These are phyloP conservation scores for Pyricularia pennisetigena DNA, from an alignment of 2,329 filamentous ascomycete genomes.

Conservation along the genomic window DNA sequence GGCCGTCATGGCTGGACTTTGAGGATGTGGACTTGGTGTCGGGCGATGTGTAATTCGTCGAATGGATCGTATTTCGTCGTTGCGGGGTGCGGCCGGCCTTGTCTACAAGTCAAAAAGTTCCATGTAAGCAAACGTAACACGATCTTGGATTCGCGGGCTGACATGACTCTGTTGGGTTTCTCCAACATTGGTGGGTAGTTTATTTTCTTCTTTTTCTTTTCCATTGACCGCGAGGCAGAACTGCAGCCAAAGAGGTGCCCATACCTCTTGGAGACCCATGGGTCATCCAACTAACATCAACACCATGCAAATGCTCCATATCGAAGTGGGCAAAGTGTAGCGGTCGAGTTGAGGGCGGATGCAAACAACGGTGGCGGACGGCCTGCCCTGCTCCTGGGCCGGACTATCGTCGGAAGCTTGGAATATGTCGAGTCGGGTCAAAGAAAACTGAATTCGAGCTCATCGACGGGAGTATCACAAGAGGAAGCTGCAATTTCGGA, in stretches of 20 bases:
- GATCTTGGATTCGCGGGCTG: too few species aligned
- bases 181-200: background rate
- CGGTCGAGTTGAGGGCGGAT: background rate
- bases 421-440: background rate
- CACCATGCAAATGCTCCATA: slow-evolving; percentile 74
- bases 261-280: slow-evolving; percentile 78
- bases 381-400: background rate
- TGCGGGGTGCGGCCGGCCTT: slow-evolving; percentile 14
- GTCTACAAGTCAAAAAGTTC: slow-evolving; percentile 13
- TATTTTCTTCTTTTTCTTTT: background rate
- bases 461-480: background rate
- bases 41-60: slow-evolving; percentile 5
- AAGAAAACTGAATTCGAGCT: background rate
- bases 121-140: background rate
- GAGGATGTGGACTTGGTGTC: slow-evolving; percentile 3
- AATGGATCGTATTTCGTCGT: slow-evolving; percentile 16
- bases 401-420: background rate
- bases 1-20: background rate
- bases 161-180: background rate
- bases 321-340: background rate
- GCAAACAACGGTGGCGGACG: background rate
- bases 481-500: background rate
- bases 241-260: background rate
- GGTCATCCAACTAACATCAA: slow-evolving; percentile 84
- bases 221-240: background rate